Percentiles rank a stretch among this genome's conserved stretches.
Conservation (phyloP, 495 filamentous ascomycete species). For the Neurospora sp. region DNA sequence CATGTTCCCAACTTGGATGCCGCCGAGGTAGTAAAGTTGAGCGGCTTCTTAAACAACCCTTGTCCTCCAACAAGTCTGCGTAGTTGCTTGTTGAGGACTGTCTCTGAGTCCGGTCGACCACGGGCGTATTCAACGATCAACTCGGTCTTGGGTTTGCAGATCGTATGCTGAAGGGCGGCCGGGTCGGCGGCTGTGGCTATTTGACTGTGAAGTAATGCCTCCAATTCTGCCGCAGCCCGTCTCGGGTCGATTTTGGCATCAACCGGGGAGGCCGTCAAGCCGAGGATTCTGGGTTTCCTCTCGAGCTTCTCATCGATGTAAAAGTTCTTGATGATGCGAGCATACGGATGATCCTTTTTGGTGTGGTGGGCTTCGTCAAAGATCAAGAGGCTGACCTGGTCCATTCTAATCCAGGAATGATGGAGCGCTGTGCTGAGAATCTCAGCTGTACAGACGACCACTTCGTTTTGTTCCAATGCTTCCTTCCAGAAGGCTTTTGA, state of each 20-base stretch:
- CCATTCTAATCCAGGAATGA: conserved; percentile 71
- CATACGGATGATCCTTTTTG: conserved; percentile 90
- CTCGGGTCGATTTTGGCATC: conserved; percentile 66
- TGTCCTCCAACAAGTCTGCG: conserved; percentile 47
- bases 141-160: conserved; percentile 50
- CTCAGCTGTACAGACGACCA: conserved; percentile 89
- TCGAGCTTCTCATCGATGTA: conserved; percentile 42
- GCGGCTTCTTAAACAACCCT: conserved; percentile 45
- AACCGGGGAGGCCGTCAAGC: conserved; percentile 97
- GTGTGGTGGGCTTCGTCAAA: conserved; percentile 97
- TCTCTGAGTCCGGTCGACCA: conserved; percentile 45
- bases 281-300: conserved; percentile 70
- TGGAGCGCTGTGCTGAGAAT: conserved; percentile 71
- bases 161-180: conserved; percentile 46
- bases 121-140: conserved; percentile 46
- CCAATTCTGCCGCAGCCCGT: conserved; percentile 66
- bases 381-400: conserved; percentile 79
- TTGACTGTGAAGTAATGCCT: conserved; percentile 63
- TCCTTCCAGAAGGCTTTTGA: conserved; percentile 57
- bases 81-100: conserved; percentile 51
- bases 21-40: conserved; percentile 46
- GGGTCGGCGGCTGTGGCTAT: conserved; percentile 75
- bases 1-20: conserved; percentile 68
- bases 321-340: conserved; percentile 81
- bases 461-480: conserved; percentile 61